phyloP scores from a whole-genome alignment of 192 early-diverging fungal species.

The Rhizophlyctis rosea region DNA sequence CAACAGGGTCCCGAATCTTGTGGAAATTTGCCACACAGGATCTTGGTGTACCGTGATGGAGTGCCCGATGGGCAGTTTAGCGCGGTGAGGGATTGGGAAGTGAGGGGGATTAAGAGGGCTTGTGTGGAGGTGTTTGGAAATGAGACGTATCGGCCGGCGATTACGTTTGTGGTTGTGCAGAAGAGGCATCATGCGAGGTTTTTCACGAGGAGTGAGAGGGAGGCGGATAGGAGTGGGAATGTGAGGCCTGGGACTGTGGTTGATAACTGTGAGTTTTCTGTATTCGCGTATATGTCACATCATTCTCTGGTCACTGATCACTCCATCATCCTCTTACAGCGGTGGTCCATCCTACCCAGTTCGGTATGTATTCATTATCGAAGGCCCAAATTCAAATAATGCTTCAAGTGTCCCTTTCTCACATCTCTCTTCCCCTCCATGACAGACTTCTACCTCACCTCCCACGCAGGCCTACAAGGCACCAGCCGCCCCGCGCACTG shows the following conservation, averaged over 20 bases:
- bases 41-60: conserved; percentile 67
- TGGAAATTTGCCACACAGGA: too few relatives aligned
- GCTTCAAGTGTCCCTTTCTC: conserved; percentile 41
- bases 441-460: conserved; percentile 83
- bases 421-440: conserved; percentile 23
- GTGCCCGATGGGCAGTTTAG: conserved; percentile 56
- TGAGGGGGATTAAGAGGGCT: conserved; percentile 46
- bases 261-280: conserved; percentile 35
- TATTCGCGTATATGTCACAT: background rate
- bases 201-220: conserved; percentile 59
- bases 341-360: conserved; percentile 74
- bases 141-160: conserved; percentile 16
- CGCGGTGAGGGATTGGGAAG: conserved; percentile 43
- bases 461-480: conserved; percentile 85
- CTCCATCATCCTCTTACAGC: too few relatives aligned
- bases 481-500: conserved; percentile 82
- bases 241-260: conserved; percentile 78
- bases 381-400: too few relatives aligned
- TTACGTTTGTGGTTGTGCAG: conserved; percentile 55
- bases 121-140: conserved; percentile 25
- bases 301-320: background rate
- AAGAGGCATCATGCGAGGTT: conserved; percentile 61
- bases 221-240: conserved; percentile 77
- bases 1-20: conserved; percentile 33
- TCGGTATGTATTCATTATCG: conserved; percentile 31